Evolutionary conservation across 1,284 basidiomycete genomes (phyloP).

Genomic region (Papiliotrema nemorosa): DNA sequence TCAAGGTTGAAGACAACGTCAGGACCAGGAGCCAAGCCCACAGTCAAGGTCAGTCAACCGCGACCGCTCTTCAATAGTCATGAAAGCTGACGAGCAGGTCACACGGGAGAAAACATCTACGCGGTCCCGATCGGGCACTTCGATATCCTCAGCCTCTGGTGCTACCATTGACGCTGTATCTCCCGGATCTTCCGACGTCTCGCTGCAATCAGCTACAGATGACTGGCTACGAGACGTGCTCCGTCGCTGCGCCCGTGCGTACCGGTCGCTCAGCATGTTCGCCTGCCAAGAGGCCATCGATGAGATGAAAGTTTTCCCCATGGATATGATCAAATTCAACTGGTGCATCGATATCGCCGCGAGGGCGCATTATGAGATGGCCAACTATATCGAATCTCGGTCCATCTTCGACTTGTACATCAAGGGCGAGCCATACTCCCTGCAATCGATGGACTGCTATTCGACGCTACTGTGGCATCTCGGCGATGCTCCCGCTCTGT

Average conservation of each 20-base stretch:
- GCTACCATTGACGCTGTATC: constrained; percentile 59
- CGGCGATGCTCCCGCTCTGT: constrained; percentile 71
- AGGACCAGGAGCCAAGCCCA: constrained; percentile 15
- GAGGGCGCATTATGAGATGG: constrained; percentile 78
- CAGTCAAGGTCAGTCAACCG: constrained; percentile 10
- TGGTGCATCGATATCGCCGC: constrained; percentile 77
- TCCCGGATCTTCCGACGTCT: constrained; percentile 63
- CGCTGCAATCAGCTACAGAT: constrained; percentile 70
- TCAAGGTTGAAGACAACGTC: constrained; percentile 34
- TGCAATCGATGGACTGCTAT: constrained; percentile 88
- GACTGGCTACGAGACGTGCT: constrained; percentile 76
- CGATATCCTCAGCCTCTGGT: constrained; percentile 59
- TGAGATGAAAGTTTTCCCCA: constrained; percentile 72
- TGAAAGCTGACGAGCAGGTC: constrained; percentile 4
- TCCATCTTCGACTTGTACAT: constrained; percentile 78
- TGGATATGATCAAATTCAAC: constrained; percentile 66
- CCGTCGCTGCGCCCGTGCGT: constrained; percentile 73
- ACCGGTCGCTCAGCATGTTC: constrained; percentile 67
- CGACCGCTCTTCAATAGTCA: not conserved
- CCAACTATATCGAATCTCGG: constrained; percentile 81
- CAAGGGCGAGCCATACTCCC: constrained; percentile 73
- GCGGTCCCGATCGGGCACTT: constrained; percentile 31
- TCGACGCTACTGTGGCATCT: constrained; percentile 93
- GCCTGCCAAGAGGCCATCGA: constrained; percentile 69
- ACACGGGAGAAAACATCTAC: constrained; percentile 25